phyloP scores from a whole-genome alignment of 2,329 filamentous ascomycete genomes.

The Paracamarosporium sp. region DNA sequence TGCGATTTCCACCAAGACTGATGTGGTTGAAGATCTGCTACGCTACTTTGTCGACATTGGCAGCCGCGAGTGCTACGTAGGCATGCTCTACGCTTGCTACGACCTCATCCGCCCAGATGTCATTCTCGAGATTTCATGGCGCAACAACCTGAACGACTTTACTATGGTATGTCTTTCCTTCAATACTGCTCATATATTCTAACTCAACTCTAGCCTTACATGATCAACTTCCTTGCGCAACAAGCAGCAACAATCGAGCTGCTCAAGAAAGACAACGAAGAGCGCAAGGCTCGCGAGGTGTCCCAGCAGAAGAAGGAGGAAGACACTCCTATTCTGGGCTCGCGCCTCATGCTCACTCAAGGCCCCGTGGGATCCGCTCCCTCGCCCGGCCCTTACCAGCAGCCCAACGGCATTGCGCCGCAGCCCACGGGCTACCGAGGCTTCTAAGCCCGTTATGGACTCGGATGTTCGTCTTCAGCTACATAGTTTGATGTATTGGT shows the following conservation, averaged over 20 bases:
- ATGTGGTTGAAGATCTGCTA: slow-evolving; percentile 93
- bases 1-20: slow-evolving; percentile 86
- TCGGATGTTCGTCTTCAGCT: slow-evolving; percentile 19
- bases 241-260: slow-evolving; percentile 84
- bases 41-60: slow-evolving; percentile 99
- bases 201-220: slow-evolving; percentile 69
- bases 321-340: slow-evolving; percentile 90
- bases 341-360: slow-evolving; percentile 93
- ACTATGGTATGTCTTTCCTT: slow-evolving; percentile 70
- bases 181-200: slow-evolving; percentile 6
- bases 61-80: slow-evolving; percentile 99
- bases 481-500: slow-evolving; percentile 33
- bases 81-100: slow-evolving; percentile 98
- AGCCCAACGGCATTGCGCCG: slow-evolving; percentile 87
- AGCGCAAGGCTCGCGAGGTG: slow-evolving; percentile 75
- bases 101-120: slow-evolving; percentile 93
- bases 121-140: slow-evolving; percentile 96
- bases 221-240: slow-evolving; percentile 97
- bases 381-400: slow-evolving; percentile 73
- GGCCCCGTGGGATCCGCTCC: slow-evolving; percentile 69
- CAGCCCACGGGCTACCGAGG: slow-evolving; percentile 73
- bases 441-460: slow-evolving; percentile 33
- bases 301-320: slow-evolving; percentile 90
- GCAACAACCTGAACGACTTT: slow-evolving; percentile 91
- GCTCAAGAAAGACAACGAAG: slow-evolving; percentile 95